Evolutionary conservation across 1,139 yeast species (phyloP), one percentile per base, ranked within the genome.

Genomic region (Starmera stellimalicola): DNA sequence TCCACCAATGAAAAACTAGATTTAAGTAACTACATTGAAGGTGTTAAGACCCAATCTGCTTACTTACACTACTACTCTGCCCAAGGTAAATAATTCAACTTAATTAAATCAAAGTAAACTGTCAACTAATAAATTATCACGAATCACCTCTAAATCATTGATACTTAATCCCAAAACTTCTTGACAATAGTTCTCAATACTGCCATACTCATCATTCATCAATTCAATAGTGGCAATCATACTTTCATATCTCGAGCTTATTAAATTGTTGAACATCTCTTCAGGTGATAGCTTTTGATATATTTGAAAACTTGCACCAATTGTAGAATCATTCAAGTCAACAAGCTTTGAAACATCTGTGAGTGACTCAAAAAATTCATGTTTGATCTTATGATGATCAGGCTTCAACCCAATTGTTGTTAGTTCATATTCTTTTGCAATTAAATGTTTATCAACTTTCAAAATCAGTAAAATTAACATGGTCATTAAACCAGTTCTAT

Each of bases 1-100:
- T 85, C 96, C 19, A 85, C 91, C 52, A 91, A 91, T 55, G 99
- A 93, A 63, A 93, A 93, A 67, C 65, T 93, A 53, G 82, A 93
- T 57, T 66, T 85, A 34, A 64, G 82, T 46, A 93, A 93, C 68
- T 93, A 84, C 62, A 77, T 91, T 48, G 82, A 84, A 55, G 99
- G 99, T 42, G 78, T 83, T 54, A 93, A 93, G 69, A 81, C 95
- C 18, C 73, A 91, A 61, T 84, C 94, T 45, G 95, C 96, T 16
- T 91, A 85, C 62, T 70, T 91, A 56, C 96, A 88, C 63, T 88
- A 81, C 64, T 79, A 80, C 49, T 82, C 83, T 31, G 66, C 25
- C 11, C 11, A n/a, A 14, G 11, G 18, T 26, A 16, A 16, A 12
- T 7, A 16, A 26, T 26, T 10, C 9, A n/a, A 23, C 12, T 23